Conservation (phyloP, 1,139 yeast species). For the Pichiaceae sp. region DNA sequence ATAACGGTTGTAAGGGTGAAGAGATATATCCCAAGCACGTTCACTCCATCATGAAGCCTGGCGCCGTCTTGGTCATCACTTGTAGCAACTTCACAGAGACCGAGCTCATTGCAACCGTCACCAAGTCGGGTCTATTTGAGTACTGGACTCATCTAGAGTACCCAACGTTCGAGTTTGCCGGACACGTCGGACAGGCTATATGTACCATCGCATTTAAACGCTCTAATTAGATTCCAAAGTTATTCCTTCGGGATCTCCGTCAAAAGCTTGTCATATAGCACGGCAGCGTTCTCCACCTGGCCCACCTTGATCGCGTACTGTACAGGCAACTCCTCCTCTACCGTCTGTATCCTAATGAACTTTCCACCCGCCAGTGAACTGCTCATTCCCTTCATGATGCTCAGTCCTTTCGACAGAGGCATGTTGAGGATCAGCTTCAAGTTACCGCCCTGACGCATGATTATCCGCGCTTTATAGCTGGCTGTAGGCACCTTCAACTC, state of each 20-base stretch:
- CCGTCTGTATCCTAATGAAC: conserved; percentile 48
- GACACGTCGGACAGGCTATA: conserved; percentile 77
- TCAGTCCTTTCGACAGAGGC: conserved; percentile 50
- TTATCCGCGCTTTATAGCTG: conserved; percentile 45
- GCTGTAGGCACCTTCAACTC: conserved; percentile 30
- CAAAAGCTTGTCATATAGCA: conserved; percentile 45
- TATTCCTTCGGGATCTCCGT: conserved; percentile 15
- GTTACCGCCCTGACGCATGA: conserved; percentile 89
- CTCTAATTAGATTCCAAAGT: background rate
- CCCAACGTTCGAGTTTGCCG: conserved; percentile 84
- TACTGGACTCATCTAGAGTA: conserved; percentile 62
- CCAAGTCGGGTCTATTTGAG: conserved; percentile 29
- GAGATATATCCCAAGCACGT: conserved; percentile 60
- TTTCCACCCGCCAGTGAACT: conserved; percentile 75
- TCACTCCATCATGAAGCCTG: conserved; percentile 42
- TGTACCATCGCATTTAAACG: conserved; percentile 70
- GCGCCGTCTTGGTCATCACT: conserved; percentile 67
- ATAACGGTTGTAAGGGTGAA: conserved; percentile 36
- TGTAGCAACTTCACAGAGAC: conserved; percentile 90
- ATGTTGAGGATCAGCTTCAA: conserved; percentile 75
- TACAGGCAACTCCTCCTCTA: conserved; percentile 53
- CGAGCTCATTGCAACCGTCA: conserved; percentile 55
- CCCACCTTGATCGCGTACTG: conserved; percentile 79
- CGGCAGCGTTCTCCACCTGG: conserved; percentile 51
- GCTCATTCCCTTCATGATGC: conserved; percentile 70